Base-by-base conservation (phyloP, 352 stramenopile genomes). In the Globisporangium carolinianum region DNA sequence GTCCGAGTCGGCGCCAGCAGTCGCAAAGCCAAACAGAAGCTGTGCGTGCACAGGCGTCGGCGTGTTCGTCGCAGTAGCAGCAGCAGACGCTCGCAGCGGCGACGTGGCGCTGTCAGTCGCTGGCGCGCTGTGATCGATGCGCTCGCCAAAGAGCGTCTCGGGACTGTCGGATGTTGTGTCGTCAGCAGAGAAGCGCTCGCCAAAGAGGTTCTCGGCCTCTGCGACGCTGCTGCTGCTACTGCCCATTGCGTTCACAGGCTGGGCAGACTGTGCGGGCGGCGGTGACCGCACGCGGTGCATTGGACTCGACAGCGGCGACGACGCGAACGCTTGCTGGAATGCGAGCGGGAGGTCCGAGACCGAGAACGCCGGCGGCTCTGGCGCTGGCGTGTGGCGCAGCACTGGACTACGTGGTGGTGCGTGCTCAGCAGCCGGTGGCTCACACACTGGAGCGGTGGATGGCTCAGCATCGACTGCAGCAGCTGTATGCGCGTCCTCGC, bases 1-100 rank as follows among this genome's bases (percentile, higher is more conserved):
- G 51, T 66, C 59, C 14, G 53, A 49, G 53, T 77, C 74, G 7
- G 67, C 76, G 5, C 68, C 72, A 15, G 67, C 75, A 7, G 74
- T 84, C 32, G 72, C 76, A 36, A 75, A 73, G 39, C 79, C 79
- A 58, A 89, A 89, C 10, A 89, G 63, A 39, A 87, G 68, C 6
- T 73, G 73, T 2, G 69, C 62, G 42, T 56, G 53, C n/a, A 51
- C 47, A 12, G 37, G 47, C 52, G 55, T 64, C 8, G 58, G 52
- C 8, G 42, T n/a, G 10, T 24, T 9, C 10, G 38, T n/a, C 24
- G 58, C 4, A 47, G 32, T 5, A 9, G 47, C 14, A 54, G 32
- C 39, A n/a, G 38, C 24, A 6, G 53, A 24, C 6, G 50, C 5
- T 11, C 35, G 35, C 24, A 9, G n/a, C 17, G n/a, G 38, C 37